Base-by-base conservation (phyloP, 306 rosid genomes). In the Arachis stenosperma region DNA sequence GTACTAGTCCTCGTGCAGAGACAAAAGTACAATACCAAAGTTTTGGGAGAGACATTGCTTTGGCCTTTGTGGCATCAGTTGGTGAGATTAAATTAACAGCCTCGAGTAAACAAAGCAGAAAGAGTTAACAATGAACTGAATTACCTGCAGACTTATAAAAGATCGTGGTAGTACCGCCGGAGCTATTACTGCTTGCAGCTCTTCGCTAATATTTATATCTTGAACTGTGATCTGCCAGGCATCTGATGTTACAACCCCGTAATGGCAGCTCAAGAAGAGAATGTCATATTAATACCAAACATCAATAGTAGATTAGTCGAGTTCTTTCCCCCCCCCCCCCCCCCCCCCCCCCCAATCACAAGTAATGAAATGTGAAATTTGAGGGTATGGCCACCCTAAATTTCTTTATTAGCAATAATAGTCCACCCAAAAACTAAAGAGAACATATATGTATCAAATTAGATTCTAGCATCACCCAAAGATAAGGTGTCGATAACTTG, bases 141-240 rank as follows among this genome's bases (percentile, higher is more conserved):
- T 77, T 78, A 93, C 98, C 93, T 93, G 94, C 47, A 93, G 87
- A 64, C 88, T 93, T 78, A 89, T 41, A 75, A 89, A 93, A 60
- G 97, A 89, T 15, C 96, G 88, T 1, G 98, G 98, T 37, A 93
- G 87, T 81, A 91, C 41, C 59, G 97, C 98, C 57, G 98, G 96
- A 85, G 97, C 90, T 75, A 91, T 88, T 67, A 91, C 27, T 82
- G 96, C 94, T 76, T 91, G 98, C 79, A 93, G 61, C 77, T 85
- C 87, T 58, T 86, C 94, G 72, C 96, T 86, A 46, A 91, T 86
- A 68, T 84, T 86, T 78, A 93, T 76, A 79, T 91, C 92, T 76
- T 91, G 97, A 65, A 93, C 61, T 65, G 76, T 60, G 57, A 93
- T 91, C 98, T 93, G 98, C 78, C 68, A 82, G 7, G 79, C 44